Evolutionary conservation across 805 yeast genomes (phyloP).

Genomic region (Pichia membranifaciens): DNA sequence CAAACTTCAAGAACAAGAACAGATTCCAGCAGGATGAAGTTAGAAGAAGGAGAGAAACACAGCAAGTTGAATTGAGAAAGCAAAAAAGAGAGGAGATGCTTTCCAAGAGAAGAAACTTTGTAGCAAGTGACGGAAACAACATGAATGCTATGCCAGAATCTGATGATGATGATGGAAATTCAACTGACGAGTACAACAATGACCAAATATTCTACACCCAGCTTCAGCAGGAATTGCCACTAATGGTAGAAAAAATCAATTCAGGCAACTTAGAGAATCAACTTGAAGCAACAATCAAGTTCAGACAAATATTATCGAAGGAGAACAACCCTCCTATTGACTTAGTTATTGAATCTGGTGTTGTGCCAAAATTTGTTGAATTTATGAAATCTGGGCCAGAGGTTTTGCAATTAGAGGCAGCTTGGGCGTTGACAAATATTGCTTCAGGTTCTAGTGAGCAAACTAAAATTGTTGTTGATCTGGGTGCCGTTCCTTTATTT

Average conservation of each 20-base stretch:
- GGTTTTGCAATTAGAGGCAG: conserved; percentile 92
- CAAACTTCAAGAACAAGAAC: conserved; percentile 90
- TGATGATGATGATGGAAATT: conserved; percentile 45
- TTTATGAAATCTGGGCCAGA: conserved; percentile 80
- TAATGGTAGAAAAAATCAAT: conserved; percentile 74
- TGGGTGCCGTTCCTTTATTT: conserved; percentile 90
- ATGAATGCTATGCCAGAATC: conserved; percentile 26
- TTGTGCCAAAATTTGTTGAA: conserved; percentile 83
- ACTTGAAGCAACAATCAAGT: conserved; percentile 83
- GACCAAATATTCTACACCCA: conserved; percentile 38
- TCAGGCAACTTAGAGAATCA: conserved; percentile 74
- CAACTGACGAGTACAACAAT: conserved; percentile 33
- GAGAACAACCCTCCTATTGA: conserved; percentile 97
- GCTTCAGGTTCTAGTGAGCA: conserved; percentile 92
- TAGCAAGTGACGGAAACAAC: conserved; percentile 22
- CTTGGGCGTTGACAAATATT: conserved; percentile 99
- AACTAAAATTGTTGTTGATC: conserved; percentile 83
- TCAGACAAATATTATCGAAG: conserved; percentile 87
- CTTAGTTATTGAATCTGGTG: conserved; percentile 87
- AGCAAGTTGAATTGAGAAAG: conserved; percentile 93
- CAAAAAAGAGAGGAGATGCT: conserved; percentile 93
- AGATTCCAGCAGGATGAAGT: conserved; percentile 93
- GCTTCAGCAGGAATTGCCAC: conserved; percentile 67
- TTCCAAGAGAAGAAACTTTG: conserved; percentile 85
- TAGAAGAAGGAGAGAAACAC: conserved; percentile 96